Evolutionary conservation across 129 eudicot genomes (phyloP), one percentile per base, ranked within the genome.

Genomic region (Erigeron canadensis): DNA sequence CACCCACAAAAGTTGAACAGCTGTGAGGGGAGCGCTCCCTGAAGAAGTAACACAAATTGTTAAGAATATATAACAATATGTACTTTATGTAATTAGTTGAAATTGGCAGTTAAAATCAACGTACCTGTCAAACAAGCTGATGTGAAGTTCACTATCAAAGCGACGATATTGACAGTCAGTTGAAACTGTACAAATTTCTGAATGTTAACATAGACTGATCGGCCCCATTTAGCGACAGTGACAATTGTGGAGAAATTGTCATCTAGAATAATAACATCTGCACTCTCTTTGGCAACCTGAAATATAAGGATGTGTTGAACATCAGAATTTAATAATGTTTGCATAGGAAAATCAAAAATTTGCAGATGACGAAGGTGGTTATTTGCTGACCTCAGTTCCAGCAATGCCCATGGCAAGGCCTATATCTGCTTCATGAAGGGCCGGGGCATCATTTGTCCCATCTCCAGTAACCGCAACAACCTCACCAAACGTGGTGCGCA

Each of bases 361-460:
- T 6, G 16, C 12, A 63, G 18, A 47, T 54, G 39, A 15, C 15
- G 40, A 38, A 63, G 53, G 15, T 74, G 6, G 0, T 53, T 53
- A 19, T 53, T 42, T 71, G 65, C 75, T 41, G 62, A 89, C 96
- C 97, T 90, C 96, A 58, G 99, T 94, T 75, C 97, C 99, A 45
- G 97, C 99, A 74, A 94, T 94, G 64, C 99, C 99, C 99, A 94
- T 90, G 22, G 99, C 97, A 81, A 94, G 91, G 44, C 98, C 98
- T 15, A 94, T 94, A 72, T 94, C 98, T 18, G 98, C 98, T 81
- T 94, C 98, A 68, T 94, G 98, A 72, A 94, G 97, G 10, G 99
- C 99, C 10, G 97, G 99, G 34, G 97, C 97, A 69, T 94, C 97
- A 73, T 94, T 94, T 5, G 97, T 94, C 47, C 97, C 96, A 80